Percentiles rank a stretch among this genome's conserved stretches.
phyloP scores from a whole-genome alignment of 2,329 filamentous ascomycete species.

The Apiospora pterosperma region DNA sequence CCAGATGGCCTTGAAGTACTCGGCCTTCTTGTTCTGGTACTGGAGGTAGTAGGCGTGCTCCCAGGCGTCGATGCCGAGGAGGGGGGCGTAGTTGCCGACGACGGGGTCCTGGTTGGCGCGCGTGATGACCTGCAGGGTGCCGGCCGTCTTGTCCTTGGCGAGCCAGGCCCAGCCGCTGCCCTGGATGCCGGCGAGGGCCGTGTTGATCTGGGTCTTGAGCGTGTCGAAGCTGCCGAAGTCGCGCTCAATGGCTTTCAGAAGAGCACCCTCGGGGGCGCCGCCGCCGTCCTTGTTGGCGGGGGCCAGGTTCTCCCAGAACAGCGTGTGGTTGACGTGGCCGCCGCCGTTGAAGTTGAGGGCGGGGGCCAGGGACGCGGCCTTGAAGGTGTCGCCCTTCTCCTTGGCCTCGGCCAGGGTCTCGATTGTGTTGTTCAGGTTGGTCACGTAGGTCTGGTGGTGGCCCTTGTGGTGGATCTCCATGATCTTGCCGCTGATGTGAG shows the following conservation, averaged over 20 bases:
- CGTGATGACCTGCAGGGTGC: slow-evolving; percentile 54
- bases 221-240: slow-evolving; percentile 53
- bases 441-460: slow-evolving; percentile 82
- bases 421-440: slow-evolving; percentile 66
- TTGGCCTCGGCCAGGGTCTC: slow-evolving; percentile 64
- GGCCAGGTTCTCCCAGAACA: slow-evolving; percentile 71
- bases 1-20: slow-evolving; percentile 79
- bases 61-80: slow-evolving; percentile 65
- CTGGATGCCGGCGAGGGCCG: slow-evolving; percentile 55
- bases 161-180: slow-evolving; percentile 69
- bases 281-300: slow-evolving; percentile 31
- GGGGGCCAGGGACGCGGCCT: slow-evolving; percentile 26
- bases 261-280: slow-evolving; percentile 45
- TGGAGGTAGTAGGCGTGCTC: slow-evolving; percentile 58
- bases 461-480: slow-evolving; percentile 83
- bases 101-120: slow-evolving; percentile 65
- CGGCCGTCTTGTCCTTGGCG: slow-evolving; percentile 47
- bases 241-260: slow-evolving; percentile 46
- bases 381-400: slow-evolving; percentile 41
- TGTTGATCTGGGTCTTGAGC: slow-evolving; percentile 52
- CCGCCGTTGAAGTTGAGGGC: slow-evolving; percentile 63
- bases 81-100: slow-evolving; percentile 41
- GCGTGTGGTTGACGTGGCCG: slow-evolving; percentile 63
- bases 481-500: slow-evolving; percentile 71
- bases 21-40: slow-evolving; percentile 79